Evolutionary conservation across 306 rosid species (phyloP).

Genomic region (Pterocarpus macrocarpus): DNA sequence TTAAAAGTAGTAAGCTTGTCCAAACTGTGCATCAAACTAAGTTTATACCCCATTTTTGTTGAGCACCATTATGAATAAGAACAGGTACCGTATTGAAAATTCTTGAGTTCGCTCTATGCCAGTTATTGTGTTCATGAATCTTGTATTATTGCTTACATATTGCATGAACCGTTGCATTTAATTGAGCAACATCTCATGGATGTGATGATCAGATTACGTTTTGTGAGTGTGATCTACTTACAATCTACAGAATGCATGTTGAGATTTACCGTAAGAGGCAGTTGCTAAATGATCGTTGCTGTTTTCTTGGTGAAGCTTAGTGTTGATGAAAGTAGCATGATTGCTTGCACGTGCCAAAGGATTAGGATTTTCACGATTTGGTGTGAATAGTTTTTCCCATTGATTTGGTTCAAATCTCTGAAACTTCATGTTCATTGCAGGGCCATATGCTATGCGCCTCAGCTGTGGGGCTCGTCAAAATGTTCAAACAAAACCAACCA

Average conservation of each 20-base stretch:
- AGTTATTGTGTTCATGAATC: not conserved
- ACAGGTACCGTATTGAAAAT: not conserved
- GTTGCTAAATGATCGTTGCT: slow-evolving; percentile 29
- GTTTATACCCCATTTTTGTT: not conserved
- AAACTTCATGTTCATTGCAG: slow-evolving; percentile 54
- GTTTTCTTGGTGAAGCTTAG: slow-evolving; percentile 21
- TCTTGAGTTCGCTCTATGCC: slow-evolving; percentile 3
- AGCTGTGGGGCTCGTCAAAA: slow-evolving; percentile 88
- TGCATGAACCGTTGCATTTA: not conserved
- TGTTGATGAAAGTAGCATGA: slow-evolving; percentile 15
- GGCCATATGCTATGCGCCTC: slow-evolving; percentile 84
- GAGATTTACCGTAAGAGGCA: not conserved
- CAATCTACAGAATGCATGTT: slow-evolving; percentile 21
- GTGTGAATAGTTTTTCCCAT: not conserved
- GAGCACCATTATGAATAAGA: not conserved
- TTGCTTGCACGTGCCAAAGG: not conserved
- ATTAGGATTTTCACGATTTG: slow-evolving; percentile 35
- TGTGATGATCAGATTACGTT: not conserved
- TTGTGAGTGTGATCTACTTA: slow-evolving; percentile 3
- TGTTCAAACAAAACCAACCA: slow-evolving; percentile 75
- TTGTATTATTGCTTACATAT: slow-evolving; percentile 14
- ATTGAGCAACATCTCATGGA: not conserved
- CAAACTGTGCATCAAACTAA: not conserved
- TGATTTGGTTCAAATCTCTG: slow-evolving; percentile 34
- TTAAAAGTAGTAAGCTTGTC: not conserved